A percentile compares a stretch with the other conserved stretches of the same genome.
phyloP scores from a whole-genome alignment of 177 flowering plant genomes.

The Vitis hybrid region DNA sequence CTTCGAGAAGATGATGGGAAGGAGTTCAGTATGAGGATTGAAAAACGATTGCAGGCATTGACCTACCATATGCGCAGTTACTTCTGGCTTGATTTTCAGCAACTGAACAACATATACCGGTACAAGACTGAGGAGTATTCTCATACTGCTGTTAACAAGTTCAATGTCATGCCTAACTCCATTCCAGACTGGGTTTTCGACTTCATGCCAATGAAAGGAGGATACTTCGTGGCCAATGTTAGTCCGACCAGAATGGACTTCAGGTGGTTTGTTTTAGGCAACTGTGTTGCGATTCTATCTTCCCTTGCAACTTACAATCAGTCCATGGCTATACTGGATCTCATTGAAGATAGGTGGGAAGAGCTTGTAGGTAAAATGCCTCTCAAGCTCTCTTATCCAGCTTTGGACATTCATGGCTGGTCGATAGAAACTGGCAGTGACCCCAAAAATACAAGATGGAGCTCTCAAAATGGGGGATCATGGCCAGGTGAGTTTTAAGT shows the following conservation, averaged over 20 bases:
- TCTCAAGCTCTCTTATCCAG: conserved; percentile 26
- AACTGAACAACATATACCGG: conserved; percentile 32
- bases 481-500: conserved; percentile 16
- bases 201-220: conserved; percentile 34
- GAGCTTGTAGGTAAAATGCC: conserved; percentile 36
- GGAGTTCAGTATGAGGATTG: conserved; percentile 25
- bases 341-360: conserved; percentile 28
- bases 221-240: conserved; percentile 32
- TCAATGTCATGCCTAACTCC: conserved; percentile 34
- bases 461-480: conserved; percentile 34
- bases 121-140: conserved; percentile 36
- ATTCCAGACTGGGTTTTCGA: conserved; percentile 34
- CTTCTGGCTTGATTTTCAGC: conserved; percentile 35
- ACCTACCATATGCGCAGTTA: conserved; percentile 32
- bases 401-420: conserved; percentile 28
- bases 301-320: conserved; percentile 30
- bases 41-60: conserved; percentile 27
- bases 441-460: conserved; percentile 33
- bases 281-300: conserved; percentile 26
- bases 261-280: conserved; percentile 30
- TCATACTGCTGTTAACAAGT: conserved; percentile 34
- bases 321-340: conserved; percentile 30
- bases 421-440: conserved; percentile 28
- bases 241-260: conserved; percentile 37
- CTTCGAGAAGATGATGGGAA: conserved; percentile 31